Conservation (phyloP, 1,139 yeast genomes). For the Diutina sp. region DNA sequence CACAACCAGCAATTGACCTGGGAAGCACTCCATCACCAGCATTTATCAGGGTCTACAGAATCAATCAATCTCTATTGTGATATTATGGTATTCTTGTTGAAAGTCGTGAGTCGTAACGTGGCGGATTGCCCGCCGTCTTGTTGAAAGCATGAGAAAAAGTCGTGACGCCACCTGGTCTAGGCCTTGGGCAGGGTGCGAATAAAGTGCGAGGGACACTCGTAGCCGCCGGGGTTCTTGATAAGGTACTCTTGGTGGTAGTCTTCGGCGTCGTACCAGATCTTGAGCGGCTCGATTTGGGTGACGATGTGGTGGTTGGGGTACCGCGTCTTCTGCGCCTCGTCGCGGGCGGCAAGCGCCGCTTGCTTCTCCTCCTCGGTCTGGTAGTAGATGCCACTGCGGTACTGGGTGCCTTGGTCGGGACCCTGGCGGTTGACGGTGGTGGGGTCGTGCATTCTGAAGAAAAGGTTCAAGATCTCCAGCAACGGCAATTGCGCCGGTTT, state of each 20-base stretch:
- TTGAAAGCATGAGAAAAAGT: neutral
- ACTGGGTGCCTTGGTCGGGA: slow-evolving; percentile 74
- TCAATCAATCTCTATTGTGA: no score
- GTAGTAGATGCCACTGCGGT: slow-evolving; percentile 65
- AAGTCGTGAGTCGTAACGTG: neutral
- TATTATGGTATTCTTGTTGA: neutral
- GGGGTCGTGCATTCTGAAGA: slow-evolving; percentile 87
- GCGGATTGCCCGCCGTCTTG: neutral
- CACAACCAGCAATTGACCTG: no score
- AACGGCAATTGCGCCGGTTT: slow-evolving; percentile 54
- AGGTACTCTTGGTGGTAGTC: slow-evolving; percentile 82
- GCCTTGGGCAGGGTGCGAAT: slow-evolving; percentile 14
- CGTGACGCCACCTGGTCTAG: slow-evolving; percentile 2
- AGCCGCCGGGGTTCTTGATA: slow-evolving; percentile 68
- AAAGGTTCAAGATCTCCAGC: slow-evolving; percentile 62
- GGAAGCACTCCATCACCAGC: no score
- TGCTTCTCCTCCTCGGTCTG: slow-evolving; percentile 32
- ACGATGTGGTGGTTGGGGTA: slow-evolving; percentile 32
- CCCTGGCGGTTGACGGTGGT: slow-evolving; percentile 57
- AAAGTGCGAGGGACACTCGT: slow-evolving; percentile 82
- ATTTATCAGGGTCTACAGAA: no score
- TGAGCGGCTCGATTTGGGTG: slow-evolving; percentile 58
- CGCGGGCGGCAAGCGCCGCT: slow-evolving; percentile 16
- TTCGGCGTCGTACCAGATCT: slow-evolving; percentile 81
- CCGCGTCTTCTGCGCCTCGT: slow-evolving; percentile 24